Evolutionary conservation across 2,329 filamentous ascomycete genomes (phyloP).

Genomic region (Raffaelea ambrosiae): DNA sequence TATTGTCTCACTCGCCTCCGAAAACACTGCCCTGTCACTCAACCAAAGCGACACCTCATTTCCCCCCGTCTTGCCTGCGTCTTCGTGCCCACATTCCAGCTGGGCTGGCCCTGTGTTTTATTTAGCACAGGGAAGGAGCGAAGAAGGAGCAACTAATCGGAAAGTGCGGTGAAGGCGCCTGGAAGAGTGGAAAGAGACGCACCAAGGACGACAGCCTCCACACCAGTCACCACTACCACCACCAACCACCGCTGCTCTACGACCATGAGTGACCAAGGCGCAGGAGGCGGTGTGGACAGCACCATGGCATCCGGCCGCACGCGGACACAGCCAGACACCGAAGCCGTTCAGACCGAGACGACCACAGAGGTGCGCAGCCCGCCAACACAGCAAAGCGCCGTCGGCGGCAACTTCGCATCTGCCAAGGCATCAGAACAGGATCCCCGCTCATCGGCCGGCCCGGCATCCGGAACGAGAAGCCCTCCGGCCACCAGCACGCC

Average conservation of each 20-base stretch:
- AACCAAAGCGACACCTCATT: no score
- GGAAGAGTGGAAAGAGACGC: no score
- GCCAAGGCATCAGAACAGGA: conserved; percentile 10
- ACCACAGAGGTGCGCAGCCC: conserved; percentile 29
- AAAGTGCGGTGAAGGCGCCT: no score
- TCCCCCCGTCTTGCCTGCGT: no score
- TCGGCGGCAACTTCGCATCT: conserved; percentile 7
- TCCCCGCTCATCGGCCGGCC: conserved; percentile 9
- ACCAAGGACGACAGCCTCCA: no score
- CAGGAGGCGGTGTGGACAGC: conserved; percentile 31
- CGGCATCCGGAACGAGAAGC: conserved; percentile 5
- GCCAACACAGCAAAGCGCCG: conserved; percentile 17
- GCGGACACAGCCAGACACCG: conserved; percentile 33
- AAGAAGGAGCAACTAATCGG: no score
- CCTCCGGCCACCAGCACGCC: conserved; percentile 4
- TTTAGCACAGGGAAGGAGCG: no score
- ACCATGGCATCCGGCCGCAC: conserved; percentile 28
- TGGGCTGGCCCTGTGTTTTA: no score
- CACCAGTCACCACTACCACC: no score
- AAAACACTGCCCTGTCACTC: no score
- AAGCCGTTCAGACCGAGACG: conserved; percentile 31
- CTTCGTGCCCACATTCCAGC: no score
- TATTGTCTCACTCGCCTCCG: no score
- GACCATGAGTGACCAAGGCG: conserved; percentile 39
- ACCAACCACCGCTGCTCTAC: neutral